Percentiles rank a stretch among this genome's conserved stretches.
phyloP scores from a whole-genome alignment of 164 flowering plant species.

The Macadamia tetraphylla region DNA sequence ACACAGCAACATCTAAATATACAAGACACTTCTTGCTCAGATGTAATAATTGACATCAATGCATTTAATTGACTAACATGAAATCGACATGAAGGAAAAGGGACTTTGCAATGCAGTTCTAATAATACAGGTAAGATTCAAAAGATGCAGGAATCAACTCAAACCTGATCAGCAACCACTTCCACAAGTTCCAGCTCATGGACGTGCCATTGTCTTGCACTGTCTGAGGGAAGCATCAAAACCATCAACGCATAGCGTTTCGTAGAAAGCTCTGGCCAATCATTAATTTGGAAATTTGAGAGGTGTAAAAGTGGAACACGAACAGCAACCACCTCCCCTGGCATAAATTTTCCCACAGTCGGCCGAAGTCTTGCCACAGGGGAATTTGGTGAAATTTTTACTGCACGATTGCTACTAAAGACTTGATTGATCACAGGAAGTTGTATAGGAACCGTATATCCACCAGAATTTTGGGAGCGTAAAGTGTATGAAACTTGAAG shows the following conservation, averaged over 20 bases:
- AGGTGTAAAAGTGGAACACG: constrained; percentile 83
- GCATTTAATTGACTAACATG: no score
- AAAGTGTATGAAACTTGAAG: constrained; percentile 83
- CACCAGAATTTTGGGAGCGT: constrained; percentile 59
- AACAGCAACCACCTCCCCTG: constrained; percentile 84
- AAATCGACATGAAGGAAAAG: no score
- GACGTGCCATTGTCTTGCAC: constrained; percentile 83
- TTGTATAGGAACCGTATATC: constrained; percentile 68
- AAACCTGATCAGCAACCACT: constrained; percentile 91
- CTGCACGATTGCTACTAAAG: constrained; percentile 59
- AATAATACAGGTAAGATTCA: background rate
- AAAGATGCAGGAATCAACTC: constrained; percentile 1
- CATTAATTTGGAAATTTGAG: constrained; percentile 66
- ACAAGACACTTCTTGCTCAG: background rate
- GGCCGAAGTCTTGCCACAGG: constrained; percentile 72
- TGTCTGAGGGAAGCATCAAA: constrained; percentile 80
- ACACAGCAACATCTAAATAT: no score
- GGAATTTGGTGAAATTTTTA: constrained; percentile 59
- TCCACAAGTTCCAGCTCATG: constrained; percentile 90
- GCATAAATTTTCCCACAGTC: constrained; percentile 51
- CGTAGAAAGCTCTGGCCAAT: constrained; percentile 79
- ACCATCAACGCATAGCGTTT: constrained; percentile 85
- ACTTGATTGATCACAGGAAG: constrained; percentile 70
- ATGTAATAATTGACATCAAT: background rate
- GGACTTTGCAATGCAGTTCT: no score